A percentile compares a stretch with the other conserved stretches of the same genome.
Conservation (phyloP, 2,329 filamentous ascomycete genomes). For the Aspergillus sp. region DNA sequence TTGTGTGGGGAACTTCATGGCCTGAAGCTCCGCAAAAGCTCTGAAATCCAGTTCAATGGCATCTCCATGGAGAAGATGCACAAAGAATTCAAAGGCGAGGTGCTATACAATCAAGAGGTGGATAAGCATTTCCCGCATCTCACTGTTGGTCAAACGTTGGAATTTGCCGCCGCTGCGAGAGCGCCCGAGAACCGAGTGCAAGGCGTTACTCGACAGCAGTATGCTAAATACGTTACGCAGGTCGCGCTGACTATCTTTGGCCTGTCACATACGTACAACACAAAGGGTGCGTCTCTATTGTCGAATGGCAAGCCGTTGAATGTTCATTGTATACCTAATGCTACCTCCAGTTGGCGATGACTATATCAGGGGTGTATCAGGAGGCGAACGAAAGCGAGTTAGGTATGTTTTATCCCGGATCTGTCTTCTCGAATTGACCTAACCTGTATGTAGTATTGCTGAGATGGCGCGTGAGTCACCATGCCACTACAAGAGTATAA, state of each 20-base stretch:
- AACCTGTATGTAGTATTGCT: constrained; percentile 32
- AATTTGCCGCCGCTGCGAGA: constrained; percentile 57
- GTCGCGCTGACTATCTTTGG: constrained; percentile 46
- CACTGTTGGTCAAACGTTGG: constrained; percentile 59
- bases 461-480: constrained; percentile 38
- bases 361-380: constrained; percentile 63
- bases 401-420: constrained; percentile 38
- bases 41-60: constrained; percentile 78
- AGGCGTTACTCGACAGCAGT: constrained; percentile 47
- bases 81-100: constrained; percentile 52
- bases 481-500: neutral
- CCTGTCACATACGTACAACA: constrained; percentile 46
- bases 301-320: neutral
- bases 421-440: constrained; percentile 17
- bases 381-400: constrained; percentile 64
- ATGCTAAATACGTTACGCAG: constrained; percentile 42
- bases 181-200: constrained; percentile 48
- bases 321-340: constrained; percentile 7
- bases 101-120: constrained; percentile 44
- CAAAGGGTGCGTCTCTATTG: constrained; percentile 40
- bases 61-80: constrained; percentile 71
- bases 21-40: constrained; percentile 67
- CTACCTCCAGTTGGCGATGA: constrained; percentile 49
- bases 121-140: constrained; percentile 59
- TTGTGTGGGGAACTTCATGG: constrained; percentile 80